Evolutionary conservation across 2,329 filamentous ascomycete genomes (phyloP).

Genomic region (Pestalotiopsis sp.): DNA sequence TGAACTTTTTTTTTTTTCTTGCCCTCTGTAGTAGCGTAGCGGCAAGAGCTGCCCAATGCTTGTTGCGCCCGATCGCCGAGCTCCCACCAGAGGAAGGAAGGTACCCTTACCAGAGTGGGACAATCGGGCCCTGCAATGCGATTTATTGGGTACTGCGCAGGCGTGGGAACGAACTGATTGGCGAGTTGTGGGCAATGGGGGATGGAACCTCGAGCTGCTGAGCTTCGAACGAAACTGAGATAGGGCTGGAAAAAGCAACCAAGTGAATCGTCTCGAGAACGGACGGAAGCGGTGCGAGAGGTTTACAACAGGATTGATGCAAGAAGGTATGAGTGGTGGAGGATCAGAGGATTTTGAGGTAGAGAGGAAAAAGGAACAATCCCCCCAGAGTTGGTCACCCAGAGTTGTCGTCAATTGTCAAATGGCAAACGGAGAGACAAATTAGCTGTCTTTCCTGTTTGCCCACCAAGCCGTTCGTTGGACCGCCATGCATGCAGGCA

Average conservation of each 20-base stretch:
- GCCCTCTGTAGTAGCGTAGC: neutral
- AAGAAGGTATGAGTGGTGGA: neutral
- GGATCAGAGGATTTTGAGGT: neutral
- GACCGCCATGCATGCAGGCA: slow-evolving; percentile 10
- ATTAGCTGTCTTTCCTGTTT: neutral
- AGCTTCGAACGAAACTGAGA: neutral
- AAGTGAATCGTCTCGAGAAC: neutral
- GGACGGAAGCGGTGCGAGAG: neutral
- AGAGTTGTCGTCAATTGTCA: neutral
- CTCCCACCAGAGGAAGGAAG: neutral
- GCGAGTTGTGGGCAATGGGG: neutral
- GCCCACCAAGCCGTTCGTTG: slow-evolving; percentile 2
- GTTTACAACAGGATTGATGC: neutral
- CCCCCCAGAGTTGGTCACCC: neutral
- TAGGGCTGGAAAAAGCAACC: neutral
- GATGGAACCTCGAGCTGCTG: neutral
- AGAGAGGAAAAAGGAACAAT: neutral
- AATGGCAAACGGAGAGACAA: neutral
- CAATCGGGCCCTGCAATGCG: neutral
- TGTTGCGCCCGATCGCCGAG: neutral
- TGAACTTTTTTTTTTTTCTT: slow-evolving; percentile 11
- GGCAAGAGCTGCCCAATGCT: slow-evolving; percentile 14
- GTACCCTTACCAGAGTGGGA: neutral
- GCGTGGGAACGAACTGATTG: neutral
- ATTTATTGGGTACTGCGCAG: neutral